A percentile compares a stretch with the other conserved stretches of the same genome.
Conservation (phyloP, 2,329 filamentous ascomycete genomes). For the Scedosporium dehoogii region DNA sequence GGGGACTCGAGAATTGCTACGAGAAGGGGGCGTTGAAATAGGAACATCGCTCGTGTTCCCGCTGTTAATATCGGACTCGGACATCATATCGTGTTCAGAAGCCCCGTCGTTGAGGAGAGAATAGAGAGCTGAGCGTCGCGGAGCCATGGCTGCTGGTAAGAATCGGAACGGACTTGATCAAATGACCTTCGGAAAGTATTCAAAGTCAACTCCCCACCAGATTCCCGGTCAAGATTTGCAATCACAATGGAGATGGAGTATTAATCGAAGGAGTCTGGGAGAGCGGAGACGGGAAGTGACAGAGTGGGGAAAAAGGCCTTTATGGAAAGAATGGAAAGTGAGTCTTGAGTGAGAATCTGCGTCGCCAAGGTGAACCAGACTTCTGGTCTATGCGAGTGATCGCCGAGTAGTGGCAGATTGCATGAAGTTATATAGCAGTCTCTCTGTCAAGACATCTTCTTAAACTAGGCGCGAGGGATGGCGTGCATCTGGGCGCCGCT, state of each 20-base stretch:
- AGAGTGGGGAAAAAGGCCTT: neutral
- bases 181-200: neutral
- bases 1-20: neutral
- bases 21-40: neutral
- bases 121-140: constrained; percentile 4
- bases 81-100: neutral
- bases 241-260: too few relatives aligned
- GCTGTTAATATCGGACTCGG: neutral
- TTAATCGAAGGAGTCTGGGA: too few relatives aligned
- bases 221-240: neutral
- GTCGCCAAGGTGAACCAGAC: neutral
- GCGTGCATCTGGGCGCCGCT: neutral
- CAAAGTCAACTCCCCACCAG: neutral
- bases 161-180: neutral
- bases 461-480: neutral
- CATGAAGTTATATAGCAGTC: neutral
- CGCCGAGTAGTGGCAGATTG: neutral
- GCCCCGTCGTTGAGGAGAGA: neutral
- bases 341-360: neutral
- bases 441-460: neutral
- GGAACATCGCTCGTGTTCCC: neutral
- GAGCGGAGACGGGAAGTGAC: neutral
- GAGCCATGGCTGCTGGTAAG: neutral
- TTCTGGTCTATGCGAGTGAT: neutral
- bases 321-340: neutral